Percentiles rank a stretch among this genome's conserved stretches.
These are phyloP conservation scores for Ophiostoma pallidulum DNA, from an alignment of 2,329 filamentous ascomycete genomes.

Conservation along the genomic window DNA sequence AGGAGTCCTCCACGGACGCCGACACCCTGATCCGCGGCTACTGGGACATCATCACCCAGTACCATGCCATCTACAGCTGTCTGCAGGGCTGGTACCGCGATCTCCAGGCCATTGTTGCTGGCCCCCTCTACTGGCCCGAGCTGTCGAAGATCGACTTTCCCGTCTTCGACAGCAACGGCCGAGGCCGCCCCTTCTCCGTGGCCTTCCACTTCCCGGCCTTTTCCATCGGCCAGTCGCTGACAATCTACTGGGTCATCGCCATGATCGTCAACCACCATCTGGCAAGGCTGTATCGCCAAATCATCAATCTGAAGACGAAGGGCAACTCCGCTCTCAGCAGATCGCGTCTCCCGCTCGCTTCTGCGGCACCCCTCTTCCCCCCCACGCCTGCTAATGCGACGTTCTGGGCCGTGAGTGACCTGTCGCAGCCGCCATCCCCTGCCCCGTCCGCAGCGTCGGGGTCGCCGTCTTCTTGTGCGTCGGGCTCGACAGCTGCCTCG, in stretches of 20 bases:
- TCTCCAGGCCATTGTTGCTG: slow-evolving; percentile 13
- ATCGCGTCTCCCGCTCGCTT: not conserved
- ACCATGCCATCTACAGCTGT: slow-evolving; percentile 9
- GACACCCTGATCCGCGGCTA: not conserved
- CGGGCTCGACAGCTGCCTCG: not conserved
- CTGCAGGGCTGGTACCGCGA: slow-evolving; percentile 11
- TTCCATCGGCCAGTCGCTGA: slow-evolving; percentile 15
- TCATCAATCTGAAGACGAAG: not conserved
- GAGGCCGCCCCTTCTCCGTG: slow-evolving; percentile 16
- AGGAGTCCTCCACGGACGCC: not conserved
- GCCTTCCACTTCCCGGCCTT: slow-evolving; percentile 19
- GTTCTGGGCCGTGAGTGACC: not conserved
- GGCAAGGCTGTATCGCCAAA: not conserved
- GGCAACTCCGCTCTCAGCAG: not conserved
- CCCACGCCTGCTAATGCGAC: not conserved
- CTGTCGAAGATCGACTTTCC: slow-evolving; percentile 13
- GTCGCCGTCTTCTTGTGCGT: too few species aligned
- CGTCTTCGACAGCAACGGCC: not conserved
- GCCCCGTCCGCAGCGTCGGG: not conserved
- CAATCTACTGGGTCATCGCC: slow-evolving; percentile 17
- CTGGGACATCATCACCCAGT: slow-evolving; percentile 8
- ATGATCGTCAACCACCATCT: slow-evolving; percentile 15
- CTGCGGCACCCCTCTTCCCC: not conserved
- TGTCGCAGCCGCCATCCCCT: too few species aligned
- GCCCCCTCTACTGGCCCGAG: slow-evolving; percentile 17